Conservation (phyloP, 2,329 filamentous ascomycete genomes). For the Ophidiomyces ophidiicola region DNA sequence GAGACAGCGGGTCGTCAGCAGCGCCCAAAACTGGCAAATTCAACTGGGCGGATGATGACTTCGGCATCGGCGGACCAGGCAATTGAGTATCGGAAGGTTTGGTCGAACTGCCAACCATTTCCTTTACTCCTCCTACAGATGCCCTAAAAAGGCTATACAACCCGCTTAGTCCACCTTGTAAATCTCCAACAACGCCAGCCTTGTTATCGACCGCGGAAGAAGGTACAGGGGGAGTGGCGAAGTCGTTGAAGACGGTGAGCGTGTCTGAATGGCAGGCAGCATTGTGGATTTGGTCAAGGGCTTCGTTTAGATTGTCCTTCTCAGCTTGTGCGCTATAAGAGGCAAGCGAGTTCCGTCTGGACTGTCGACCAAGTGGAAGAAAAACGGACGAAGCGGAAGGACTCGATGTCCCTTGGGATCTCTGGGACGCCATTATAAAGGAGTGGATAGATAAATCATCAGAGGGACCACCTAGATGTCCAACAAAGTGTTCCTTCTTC, state of each 20-base stretch:
- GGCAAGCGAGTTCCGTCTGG: constrained; percentile 36
- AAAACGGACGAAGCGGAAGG: constrained; percentile 36
- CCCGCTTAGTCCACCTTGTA: constrained; percentile 78
- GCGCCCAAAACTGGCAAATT: constrained; percentile 16
- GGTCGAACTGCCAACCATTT: constrained; percentile 32
- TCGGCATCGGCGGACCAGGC: constrained; percentile 20
- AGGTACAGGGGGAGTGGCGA: constrained; percentile 54
- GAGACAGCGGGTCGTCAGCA: constrained; percentile 16
- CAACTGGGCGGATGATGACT: constrained; percentile 21
- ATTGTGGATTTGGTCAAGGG: constrained; percentile 77
- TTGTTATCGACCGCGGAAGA: constrained; percentile 50
- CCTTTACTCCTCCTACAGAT: constrained; percentile 60
- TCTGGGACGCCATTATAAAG: constrained; percentile 27
- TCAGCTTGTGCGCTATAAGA: constrained; percentile 48
- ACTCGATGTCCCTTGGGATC: constrained; percentile 29
- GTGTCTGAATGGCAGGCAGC: constrained; percentile 74
- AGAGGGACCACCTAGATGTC: background rate
- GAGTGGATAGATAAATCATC: background rate
- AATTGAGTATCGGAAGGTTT: constrained; percentile 23
- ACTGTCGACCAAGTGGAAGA: constrained; percentile 31
- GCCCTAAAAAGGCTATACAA: constrained; percentile 76
- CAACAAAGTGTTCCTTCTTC: background rate
- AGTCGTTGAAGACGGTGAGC: constrained; percentile 89
- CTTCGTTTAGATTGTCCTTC: constrained; percentile 61
- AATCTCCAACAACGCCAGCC: constrained; percentile 58